A percentile compares a stretch with the other conserved stretches of the same genome.
Conservation (phyloP, 2,329 filamentous ascomycete genomes). For the Botrytis aclada region DNA sequence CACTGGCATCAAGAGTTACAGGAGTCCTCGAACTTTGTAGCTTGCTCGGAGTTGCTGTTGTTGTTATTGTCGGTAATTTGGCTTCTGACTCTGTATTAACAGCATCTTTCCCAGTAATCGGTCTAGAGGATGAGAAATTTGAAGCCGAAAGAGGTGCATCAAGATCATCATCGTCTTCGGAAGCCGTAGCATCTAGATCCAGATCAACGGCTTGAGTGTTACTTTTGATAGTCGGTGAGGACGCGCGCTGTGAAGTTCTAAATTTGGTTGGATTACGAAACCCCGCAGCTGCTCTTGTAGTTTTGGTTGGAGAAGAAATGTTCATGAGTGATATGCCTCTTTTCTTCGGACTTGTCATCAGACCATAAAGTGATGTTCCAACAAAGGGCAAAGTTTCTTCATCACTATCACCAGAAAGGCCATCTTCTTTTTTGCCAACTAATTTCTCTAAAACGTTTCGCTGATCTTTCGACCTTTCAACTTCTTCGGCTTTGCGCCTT, state of each 20-base stretch:
- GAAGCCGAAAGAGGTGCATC: conserved; percentile 32
- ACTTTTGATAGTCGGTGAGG: neutral
- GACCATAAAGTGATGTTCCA: conserved; percentile 42
- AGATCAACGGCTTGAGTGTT: neutral
- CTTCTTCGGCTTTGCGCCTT: conserved; percentile 36
- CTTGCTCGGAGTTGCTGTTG: neutral
- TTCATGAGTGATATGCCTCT: conserved; percentile 34
- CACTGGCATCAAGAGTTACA: neutral
- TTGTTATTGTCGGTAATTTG: neutral
- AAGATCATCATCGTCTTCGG: conserved; percentile 33
- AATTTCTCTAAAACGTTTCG: conserved; percentile 34
- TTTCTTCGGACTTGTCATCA: conserved; percentile 44
- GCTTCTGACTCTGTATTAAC: neutral
- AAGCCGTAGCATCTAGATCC: conserved; percentile 12
- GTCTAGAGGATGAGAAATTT: conserved; percentile 21
- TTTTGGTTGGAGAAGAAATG: conserved; percentile 24
- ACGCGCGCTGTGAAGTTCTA: neutral
- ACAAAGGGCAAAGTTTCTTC: conserved; percentile 36
- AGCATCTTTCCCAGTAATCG: neutral
- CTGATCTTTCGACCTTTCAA: conserved; percentile 41
- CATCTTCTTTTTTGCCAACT: conserved; percentile 26
- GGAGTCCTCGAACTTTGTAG: neutral
- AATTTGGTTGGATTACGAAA: conserved; percentile 27
- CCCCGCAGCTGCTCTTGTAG: conserved; percentile 38
- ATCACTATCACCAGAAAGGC: conserved; percentile 35